Evolutionary conservation across 768 basidiomycete species (phyloP).

Genomic region (Russula compacta): DNA sequence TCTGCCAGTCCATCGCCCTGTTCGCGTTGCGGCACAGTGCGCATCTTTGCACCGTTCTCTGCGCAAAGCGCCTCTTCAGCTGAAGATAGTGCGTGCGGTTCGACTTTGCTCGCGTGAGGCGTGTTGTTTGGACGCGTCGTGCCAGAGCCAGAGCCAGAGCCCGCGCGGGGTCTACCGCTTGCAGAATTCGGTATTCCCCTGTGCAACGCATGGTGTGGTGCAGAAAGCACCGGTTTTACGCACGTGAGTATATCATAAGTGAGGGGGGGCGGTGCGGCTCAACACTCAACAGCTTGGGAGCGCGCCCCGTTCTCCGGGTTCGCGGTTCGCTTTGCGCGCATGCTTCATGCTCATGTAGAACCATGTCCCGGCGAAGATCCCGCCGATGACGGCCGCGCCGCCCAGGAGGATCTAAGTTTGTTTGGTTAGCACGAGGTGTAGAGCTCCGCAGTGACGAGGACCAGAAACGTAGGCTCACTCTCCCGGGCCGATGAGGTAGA

Average conservation of each 20-base stretch:
- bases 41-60: conserved; percentile 7
- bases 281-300: conserved; percentile 15
- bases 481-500: background rate
- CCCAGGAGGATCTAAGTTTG: conserved; percentile 9
- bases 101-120: background rate
- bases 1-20: conserved; percentile 8
- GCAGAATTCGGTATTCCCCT: conserved; percentile 11
- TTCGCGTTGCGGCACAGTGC: conserved; percentile 7
- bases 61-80: background rate
- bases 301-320: conserved; percentile 5
- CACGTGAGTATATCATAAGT: background rate
- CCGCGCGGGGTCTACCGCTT: conserved; percentile 1
- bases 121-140: background rate
- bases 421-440: background rate
- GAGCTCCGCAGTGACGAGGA: background rate
- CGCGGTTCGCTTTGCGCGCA: conserved; percentile 12
- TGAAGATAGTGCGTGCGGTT: background rate
- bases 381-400: conserved; percentile 5
- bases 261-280: no score
- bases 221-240: no score
- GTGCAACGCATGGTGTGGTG: background rate
- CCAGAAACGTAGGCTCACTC: background rate
- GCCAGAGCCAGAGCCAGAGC: background rate
- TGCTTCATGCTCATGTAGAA: conserved; percentile 11
- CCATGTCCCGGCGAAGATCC: conserved; percentile 5